A percentile compares a stretch with the other conserved stretches of the same genome.
Evolutionary conservation across 441 rosid genomes (phyloP).

Genomic region (Jatropha multifida): DNA sequence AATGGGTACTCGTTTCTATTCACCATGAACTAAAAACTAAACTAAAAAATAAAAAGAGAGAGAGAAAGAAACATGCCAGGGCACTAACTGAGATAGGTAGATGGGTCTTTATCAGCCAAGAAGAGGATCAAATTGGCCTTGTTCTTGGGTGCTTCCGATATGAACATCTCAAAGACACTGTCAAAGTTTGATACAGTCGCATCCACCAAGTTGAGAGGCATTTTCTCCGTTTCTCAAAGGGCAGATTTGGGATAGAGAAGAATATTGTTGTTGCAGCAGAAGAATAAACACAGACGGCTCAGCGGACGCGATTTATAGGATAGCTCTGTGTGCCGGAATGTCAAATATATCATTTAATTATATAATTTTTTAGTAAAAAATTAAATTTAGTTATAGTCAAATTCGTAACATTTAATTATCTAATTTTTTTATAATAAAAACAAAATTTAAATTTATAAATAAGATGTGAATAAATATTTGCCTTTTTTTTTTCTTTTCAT

Average conservation of each 20-base stretch:
- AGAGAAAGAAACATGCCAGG: slow-evolving; percentile 43
- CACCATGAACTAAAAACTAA: background rate
- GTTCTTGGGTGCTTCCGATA: slow-evolving; percentile 49
- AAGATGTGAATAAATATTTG: too few relatives aligned
- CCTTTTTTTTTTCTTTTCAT: too few relatives aligned
- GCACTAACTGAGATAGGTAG: slow-evolving; percentile 76
- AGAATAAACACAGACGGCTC: too few relatives aligned
- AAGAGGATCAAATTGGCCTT: slow-evolving; percentile 73
- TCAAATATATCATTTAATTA: too few relatives aligned
- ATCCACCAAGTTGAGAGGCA: slow-evolving; percentile 56
- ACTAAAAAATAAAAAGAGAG: background rate
- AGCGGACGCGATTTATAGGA: too few relatives aligned
- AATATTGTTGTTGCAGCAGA: too few relatives aligned
- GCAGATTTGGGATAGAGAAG: background rate
- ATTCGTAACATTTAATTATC: too few relatives aligned
- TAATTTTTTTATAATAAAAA: too few relatives aligned
- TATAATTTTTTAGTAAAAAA: too few relatives aligned
- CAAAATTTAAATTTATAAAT: too few relatives aligned
- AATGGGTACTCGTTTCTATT: background rate
- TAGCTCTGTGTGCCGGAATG: too few relatives aligned
- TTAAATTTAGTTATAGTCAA: too few relatives aligned
- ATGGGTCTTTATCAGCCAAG: slow-evolving; percentile 72
- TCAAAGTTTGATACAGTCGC: slow-evolving; percentile 56
- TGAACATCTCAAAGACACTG: slow-evolving; percentile 48
- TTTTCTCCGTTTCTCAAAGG: slow-evolving; percentile 26